Evolutionary conservation across 768 basidiomycete genomes (phyloP).

Genomic region (Sporobolomyces phaffii): DNA sequence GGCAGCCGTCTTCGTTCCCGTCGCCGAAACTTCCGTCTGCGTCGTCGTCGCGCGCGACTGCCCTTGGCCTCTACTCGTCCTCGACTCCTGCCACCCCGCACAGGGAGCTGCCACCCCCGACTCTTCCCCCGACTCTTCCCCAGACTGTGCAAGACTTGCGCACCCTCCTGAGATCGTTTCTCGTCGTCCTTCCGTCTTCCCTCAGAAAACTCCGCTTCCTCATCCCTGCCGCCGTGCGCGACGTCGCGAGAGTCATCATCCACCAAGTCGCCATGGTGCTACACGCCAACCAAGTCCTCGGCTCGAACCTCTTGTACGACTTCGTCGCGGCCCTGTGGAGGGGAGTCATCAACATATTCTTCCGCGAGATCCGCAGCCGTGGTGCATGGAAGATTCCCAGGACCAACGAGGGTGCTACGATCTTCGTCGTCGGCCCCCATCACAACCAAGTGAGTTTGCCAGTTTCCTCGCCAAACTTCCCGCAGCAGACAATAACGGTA

Average conservation of each 20-base stretch:
- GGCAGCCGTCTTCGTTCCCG: neutral
- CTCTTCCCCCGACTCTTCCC: constrained; percentile 24
- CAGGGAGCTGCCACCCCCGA: neutral
- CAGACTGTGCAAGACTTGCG: constrained; percentile 38
- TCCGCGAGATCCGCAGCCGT: constrained; percentile 86
- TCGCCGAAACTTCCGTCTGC: constrained; percentile 3
- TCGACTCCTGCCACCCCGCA: neutral
- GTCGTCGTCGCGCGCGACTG: constrained; percentile 4
- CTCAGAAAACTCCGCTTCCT: constrained; percentile 29
- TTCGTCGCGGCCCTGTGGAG: constrained; percentile 77
- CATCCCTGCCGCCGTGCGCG: constrained; percentile 22
- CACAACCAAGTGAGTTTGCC: constrained; percentile 66
- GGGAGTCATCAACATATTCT: constrained; percentile 83
- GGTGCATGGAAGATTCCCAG: constrained; percentile 90
- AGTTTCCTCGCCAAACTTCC: neutral
- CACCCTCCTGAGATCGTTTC: constrained; percentile 36
- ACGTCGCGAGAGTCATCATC: constrained; percentile 30
- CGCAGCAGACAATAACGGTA: neutral
- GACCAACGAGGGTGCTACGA: constrained; percentile 65
- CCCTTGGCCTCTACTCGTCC: constrained; percentile 2
- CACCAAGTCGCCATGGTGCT: constrained; percentile 33
- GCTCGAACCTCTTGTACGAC: constrained; percentile 55
- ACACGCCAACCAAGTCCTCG: constrained; percentile 34
- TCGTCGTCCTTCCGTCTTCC: constrained; percentile 35
- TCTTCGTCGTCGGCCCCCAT: constrained; percentile 89